Conservation (phyloP, 2,329 filamentous ascomycete genomes). For the Colletotrichum trifolii region DNA sequence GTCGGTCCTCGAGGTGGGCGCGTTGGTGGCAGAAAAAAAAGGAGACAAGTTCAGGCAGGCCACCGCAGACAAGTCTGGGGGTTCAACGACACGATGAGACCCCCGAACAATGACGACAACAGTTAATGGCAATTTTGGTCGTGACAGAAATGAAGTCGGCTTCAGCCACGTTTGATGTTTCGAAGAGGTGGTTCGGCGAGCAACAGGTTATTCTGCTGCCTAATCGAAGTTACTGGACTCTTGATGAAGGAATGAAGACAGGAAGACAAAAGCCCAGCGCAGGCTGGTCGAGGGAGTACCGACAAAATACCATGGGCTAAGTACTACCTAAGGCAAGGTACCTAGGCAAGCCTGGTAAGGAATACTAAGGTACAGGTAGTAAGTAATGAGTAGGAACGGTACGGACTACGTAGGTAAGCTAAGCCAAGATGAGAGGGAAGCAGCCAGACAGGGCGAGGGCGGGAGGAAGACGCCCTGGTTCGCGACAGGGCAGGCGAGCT, state of each 20-base stretch:
- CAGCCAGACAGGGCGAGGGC: conserved; percentile 3
- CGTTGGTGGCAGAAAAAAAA: conserved; percentile 26
- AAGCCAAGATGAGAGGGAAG: too few relatives aligned
- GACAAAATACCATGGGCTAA: conserved; percentile 8
- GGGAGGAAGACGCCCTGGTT: conserved; percentile 8
- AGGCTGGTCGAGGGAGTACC: conserved; percentile 22
- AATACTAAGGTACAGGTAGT: conserved; percentile 4
- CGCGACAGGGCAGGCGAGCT: conserved; percentile 15
- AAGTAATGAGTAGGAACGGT: conserved; percentile 1
- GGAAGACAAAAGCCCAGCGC: conserved; percentile 11
- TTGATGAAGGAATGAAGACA: conserved; percentile 32
- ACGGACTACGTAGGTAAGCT: neutral
- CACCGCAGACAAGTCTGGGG: conserved; percentile 3
- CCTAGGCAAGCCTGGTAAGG: too few relatives aligned
- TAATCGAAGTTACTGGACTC: conserved; percentile 26
- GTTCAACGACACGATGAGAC: neutral
- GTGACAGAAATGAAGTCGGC: conserved; percentile 15
- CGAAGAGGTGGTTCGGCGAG: conserved; percentile 8
- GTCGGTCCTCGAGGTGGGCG: conserved; percentile 28
- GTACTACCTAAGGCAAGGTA: neutral
- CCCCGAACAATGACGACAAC: conserved; percentile 29
- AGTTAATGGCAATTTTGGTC: conserved; percentile 5
- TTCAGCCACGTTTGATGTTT: conserved; percentile 29
- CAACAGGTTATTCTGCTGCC: conserved; percentile 32
- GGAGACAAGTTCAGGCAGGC: conserved; percentile 21